Conservation (phyloP, 2,329 filamentous ascomycete genomes). For the Colletotrichum abscissum region DNA sequence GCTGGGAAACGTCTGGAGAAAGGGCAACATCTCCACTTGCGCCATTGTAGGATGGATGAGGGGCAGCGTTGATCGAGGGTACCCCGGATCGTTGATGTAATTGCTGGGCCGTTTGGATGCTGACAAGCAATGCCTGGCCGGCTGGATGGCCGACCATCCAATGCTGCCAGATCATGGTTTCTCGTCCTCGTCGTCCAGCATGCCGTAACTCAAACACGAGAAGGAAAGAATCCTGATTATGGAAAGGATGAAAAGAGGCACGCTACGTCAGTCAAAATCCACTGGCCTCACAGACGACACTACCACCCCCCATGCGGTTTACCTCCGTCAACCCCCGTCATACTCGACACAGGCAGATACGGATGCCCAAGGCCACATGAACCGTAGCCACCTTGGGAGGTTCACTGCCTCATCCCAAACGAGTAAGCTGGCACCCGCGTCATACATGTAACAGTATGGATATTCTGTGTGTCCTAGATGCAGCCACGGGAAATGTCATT, state of each 20-base stretch:
- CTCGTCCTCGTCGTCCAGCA: neutral
- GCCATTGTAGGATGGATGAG: conserved; percentile 15
- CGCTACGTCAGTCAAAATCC: conserved; percentile 33
- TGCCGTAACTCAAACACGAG: conserved; percentile 1
- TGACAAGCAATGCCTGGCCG: conserved; percentile 26
- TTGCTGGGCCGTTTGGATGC: conserved; percentile 22
- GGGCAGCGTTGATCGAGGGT: conserved; percentile 31
- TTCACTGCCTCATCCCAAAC: neutral
- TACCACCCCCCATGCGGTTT: conserved; percentile 6
- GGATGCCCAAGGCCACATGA: conserved; percentile 14
- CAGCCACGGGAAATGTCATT: conserved; percentile 1
- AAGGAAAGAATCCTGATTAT: conserved; percentile 9
- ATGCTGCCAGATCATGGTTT: neutral
- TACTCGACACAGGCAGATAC: conserved; percentile 2
- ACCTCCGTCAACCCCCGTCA: conserved; percentile 1
- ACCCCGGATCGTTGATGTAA: conserved; percentile 36
- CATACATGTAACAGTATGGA: conserved; percentile 32
- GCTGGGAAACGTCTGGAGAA: neutral
- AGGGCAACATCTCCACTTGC: conserved; percentile 15
- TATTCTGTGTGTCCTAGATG: neutral
- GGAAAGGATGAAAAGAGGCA: conserved; percentile 11
- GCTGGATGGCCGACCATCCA: conserved; percentile 24
- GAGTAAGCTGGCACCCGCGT: conserved; percentile 28
- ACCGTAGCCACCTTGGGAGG: neutral
- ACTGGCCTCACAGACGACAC: conserved; percentile 10